A percentile compares a stretch with the other conserved stretches of the same genome.
phyloP scores from a whole-genome alignment of 352 stramenopile species.

The Hyaloperonospora arabidopsidis region DNA sequence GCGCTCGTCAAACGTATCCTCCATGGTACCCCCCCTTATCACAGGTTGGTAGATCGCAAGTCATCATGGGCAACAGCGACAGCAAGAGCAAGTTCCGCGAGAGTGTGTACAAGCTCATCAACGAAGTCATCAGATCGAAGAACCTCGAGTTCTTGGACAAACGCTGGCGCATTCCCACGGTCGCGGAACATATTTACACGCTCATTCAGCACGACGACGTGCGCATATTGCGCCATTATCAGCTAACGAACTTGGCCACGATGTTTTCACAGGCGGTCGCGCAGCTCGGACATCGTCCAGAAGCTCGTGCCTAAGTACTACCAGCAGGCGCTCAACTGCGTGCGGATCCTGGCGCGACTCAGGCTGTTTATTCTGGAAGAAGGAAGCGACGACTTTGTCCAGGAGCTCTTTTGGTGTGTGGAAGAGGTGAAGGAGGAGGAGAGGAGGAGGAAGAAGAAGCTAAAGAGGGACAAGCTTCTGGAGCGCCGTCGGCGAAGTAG shows the following conservation, averaged over 20 bases:
- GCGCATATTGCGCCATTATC: slow-evolving; percentile 80
- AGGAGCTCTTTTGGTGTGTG: slow-evolving; percentile 68
- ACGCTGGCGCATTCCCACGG: slow-evolving; percentile 81
- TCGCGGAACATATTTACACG: slow-evolving; percentile 85
- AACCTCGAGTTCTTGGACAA: slow-evolving; percentile 89
- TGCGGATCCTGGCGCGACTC: slow-evolving; percentile 69
- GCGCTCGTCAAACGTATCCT: too few species aligned
- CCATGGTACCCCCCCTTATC: too few species aligned
- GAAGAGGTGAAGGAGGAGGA: slow-evolving; percentile 34
- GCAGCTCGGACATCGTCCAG: slow-evolving; percentile 80
- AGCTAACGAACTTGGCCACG: slow-evolving; percentile 71
- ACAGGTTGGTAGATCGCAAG: too few species aligned
- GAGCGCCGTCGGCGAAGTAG: slow-evolving; percentile 46
- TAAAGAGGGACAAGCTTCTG: slow-evolving; percentile 15
- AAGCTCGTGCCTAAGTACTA: slow-evolving; percentile 86
- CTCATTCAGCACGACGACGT: slow-evolving; percentile 86
- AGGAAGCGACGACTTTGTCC: slow-evolving; percentile 65
- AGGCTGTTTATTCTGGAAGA: slow-evolving; percentile 84
- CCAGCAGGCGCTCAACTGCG: slow-evolving; percentile 78
- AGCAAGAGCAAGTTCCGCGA: slow-evolving; percentile 89
- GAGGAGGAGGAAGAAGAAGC: slow-evolving; percentile 13
- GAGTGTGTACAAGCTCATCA: slow-evolving; percentile 88
- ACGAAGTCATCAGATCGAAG: slow-evolving; percentile 77
- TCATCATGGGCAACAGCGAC: slow-evolving; percentile 78
- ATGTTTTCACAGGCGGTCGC: slow-evolving; percentile 76